A percentile compares a stretch with the other conserved stretches of the same genome.
Evolutionary conservation across 1,284 basidiomycete species (phyloP).

Genomic region (Cryptococcus sp.): DNA sequence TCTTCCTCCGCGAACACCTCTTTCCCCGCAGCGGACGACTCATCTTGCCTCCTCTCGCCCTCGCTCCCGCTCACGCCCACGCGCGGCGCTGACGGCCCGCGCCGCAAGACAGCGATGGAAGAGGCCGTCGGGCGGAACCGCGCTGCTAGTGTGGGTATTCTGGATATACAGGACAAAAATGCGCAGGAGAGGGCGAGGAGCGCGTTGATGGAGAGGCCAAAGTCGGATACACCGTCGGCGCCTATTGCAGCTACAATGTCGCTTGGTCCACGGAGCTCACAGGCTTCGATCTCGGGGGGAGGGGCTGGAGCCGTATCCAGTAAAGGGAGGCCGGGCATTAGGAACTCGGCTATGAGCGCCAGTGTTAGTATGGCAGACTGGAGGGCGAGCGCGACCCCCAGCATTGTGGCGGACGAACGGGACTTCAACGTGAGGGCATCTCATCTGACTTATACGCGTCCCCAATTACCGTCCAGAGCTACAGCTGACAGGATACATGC

Average conservation of each 20-base stretch:
- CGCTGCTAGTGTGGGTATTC: conserved; percentile 20
- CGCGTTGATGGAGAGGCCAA: not conserved
- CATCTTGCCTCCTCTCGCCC: conserved; percentile 10
- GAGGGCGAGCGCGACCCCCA: conserved; percentile 10
- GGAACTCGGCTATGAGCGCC: not conserved
- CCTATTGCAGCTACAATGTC: not conserved
- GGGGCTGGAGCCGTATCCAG: not conserved
- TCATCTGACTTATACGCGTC: not conserved
- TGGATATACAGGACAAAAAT: conserved; percentile 10
- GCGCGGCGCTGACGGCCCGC: conserved; percentile 8
- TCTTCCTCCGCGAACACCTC: conserved; percentile 15
- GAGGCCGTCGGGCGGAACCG: conserved; percentile 31
- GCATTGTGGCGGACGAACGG: conserved; percentile 16
- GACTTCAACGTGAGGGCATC: conserved; percentile 28
- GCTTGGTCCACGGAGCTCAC: not conserved
- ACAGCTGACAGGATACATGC: not conserved
- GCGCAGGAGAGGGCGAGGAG: not conserved
- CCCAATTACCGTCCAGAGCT: not conserved
- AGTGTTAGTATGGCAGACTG: not conserved
- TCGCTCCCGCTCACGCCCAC: conserved; percentile 1
- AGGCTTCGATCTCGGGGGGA: not conserved
- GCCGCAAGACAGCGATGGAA: conserved; percentile 26
- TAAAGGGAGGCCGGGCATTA: conserved; percentile 33
- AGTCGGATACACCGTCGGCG: not conserved
- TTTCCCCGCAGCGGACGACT: conserved; percentile 1